Evolutionary conservation across 2,329 filamentous ascomycete genomes (phyloP).

Genomic region (Cercospora sesami): DNA sequence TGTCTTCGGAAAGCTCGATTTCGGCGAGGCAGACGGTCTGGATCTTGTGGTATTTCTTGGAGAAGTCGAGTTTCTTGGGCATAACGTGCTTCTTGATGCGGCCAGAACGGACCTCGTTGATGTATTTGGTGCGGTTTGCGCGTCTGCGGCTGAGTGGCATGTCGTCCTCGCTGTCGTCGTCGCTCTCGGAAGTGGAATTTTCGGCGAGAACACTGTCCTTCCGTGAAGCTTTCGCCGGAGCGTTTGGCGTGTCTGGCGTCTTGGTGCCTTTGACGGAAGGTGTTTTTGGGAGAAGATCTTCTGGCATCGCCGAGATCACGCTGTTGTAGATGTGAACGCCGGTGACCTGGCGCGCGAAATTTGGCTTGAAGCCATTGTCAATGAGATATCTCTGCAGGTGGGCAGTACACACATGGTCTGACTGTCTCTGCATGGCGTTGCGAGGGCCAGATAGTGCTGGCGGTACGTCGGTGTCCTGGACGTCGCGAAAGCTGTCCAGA

Average conservation of each 20-base stretch:
- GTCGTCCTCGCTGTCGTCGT: slow-evolving; percentile 7
- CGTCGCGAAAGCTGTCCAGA: background rate
- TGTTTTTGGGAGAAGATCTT: slow-evolving; percentile 1
- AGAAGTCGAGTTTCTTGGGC: background rate
- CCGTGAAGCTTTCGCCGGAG: background rate
- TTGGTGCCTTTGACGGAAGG: background rate
- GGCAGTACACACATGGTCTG: background rate
- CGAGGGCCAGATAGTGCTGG: background rate
- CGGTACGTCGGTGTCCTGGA: background rate
- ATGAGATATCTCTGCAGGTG: slow-evolving; percentile 11
- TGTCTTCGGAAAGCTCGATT: background rate
- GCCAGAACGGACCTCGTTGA: background rate
- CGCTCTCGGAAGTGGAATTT: background rate
- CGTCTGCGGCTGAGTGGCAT: slow-evolving; percentile 7
- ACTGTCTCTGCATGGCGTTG: background rate
- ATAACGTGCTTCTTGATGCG: slow-evolving; percentile 6
- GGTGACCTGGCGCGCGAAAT: background rate
- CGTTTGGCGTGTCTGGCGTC: background rate
- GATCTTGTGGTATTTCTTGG: slow-evolving; percentile 3
- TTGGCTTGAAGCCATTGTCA: slow-evolving; percentile 1
- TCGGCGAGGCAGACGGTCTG: background rate
- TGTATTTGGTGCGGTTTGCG: background rate
- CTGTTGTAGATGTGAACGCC: slow-evolving; percentile 6
- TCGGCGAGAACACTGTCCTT: background rate
- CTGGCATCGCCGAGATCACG: slow-evolving; percentile 2